A percentile compares a stretch with the other conserved stretches of the same genome.
Conservation (phyloP, 2,329 filamentous ascomycete genomes). For the Cladosporium oxysporum region DNA sequence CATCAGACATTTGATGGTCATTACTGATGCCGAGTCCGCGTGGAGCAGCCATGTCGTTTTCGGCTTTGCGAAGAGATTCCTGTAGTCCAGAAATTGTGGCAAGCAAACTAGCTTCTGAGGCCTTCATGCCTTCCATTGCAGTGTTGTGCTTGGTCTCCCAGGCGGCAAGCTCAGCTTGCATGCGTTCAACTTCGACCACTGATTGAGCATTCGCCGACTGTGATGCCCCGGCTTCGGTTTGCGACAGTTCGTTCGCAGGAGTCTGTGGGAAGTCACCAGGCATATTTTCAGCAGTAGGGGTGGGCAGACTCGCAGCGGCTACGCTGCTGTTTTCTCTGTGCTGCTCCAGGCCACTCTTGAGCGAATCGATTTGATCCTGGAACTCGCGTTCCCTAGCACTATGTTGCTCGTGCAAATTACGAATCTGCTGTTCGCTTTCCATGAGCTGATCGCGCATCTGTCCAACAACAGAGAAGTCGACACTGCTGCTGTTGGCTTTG, state of each 20-base stretch:
- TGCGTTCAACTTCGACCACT: slow-evolving; percentile 41
- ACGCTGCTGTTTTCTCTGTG: slow-evolving; percentile 26
- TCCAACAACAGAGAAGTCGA: slow-evolving; percentile 89
- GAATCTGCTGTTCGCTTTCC: slow-evolving; percentile 78
- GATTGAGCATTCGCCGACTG: slow-evolving; percentile 19
- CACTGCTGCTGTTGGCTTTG: slow-evolving; percentile 65
- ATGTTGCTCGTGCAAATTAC: slow-evolving; percentile 70
- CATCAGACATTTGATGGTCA: slow-evolving; percentile 35
- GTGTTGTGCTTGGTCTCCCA: slow-evolving; percentile 78
- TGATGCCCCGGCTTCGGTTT: slow-evolving; percentile 28
- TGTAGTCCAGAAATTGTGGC: slow-evolving; percentile 75
- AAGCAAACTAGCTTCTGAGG: slow-evolving; percentile 71
- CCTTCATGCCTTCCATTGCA: slow-evolving; percentile 69
- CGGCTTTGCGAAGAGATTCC: slow-evolving; percentile 42
- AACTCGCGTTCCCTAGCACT: slow-evolving; percentile 75
- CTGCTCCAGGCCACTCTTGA: slow-evolving; percentile 59
- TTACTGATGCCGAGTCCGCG: slow-evolving; percentile 21
- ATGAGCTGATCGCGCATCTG: slow-evolving; percentile 85
- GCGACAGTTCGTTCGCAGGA: slow-evolving; percentile 36
- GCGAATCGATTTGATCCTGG: slow-evolving; percentile 66
- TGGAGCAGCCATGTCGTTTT: neutral
- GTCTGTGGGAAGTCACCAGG: slow-evolving; percentile 44
- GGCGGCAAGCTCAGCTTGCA: slow-evolving; percentile 69
- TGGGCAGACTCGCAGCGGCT: slow-evolving; percentile 27
- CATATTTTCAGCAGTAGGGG: slow-evolving; percentile 32